Base-by-base conservation (phyloP, 257 asterid genomes). In the Nyctanthes arbortristis region DNA sequence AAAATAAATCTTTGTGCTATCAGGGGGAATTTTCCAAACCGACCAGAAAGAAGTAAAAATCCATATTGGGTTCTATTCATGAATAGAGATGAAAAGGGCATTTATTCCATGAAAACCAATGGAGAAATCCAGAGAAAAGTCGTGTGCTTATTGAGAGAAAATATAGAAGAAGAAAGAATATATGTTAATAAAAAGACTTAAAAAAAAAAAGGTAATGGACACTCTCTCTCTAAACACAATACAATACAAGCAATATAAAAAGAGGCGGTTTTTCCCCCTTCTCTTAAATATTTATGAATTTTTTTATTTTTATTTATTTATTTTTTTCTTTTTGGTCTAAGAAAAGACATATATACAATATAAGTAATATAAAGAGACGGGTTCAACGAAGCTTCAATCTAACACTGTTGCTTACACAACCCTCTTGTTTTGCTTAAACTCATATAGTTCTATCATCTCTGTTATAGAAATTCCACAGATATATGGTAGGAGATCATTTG, bases 311-410 rank as follows among this genome's bases (percentile, higher is more conserved):
- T 18, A 8, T 18, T 47, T 33, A 52, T 12, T 10, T 29, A 6
- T 14, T 33, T 39, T 22, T 12, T 27, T 5, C 58, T 66, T 33
- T 39, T 11, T 25, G 49, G 56, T 36, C 67, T 37, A 22, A 54
- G 66, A 29, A 63, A 54, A 71, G 85, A 84, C 85, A 82, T 87
- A 82, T 80, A 72, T 63, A 70, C 77, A 67, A 80, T 84, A 78
- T 80, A 72, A 66, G 70, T 75, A 67, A 80, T 84, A 78, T 88
- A 75, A 77, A 80, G 77, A 60, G 70, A 72, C 77, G 82, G 81
- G 77, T 75, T 83, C 78, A 6, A 18, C 45, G 59, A 72, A 61
- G 62, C 22, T 73, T 71, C 82, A 73, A 70, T 62, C 58, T 58
- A 34, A 68, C 60, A 40, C 61, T 72, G 77, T 69, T 73, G 73